phyloP scores from a whole-genome alignment of 148 eudicot species.

The Rhododendron vialii region DNA sequence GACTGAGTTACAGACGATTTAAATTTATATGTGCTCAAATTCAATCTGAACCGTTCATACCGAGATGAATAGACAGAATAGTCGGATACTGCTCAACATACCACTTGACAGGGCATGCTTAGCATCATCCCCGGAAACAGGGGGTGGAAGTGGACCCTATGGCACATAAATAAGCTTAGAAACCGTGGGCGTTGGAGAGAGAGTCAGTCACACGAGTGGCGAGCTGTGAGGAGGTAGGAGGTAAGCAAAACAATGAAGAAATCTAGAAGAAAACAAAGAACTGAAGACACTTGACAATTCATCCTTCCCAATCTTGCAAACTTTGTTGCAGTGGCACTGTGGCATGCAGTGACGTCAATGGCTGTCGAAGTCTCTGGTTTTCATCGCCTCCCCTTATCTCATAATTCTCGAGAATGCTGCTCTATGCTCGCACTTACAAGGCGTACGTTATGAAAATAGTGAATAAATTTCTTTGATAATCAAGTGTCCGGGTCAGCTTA shows the following conservation, averaged over 20 bases:
- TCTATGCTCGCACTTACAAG: too few relatives aligned
- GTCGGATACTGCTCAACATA: too few relatives aligned
- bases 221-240: neutral
- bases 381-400: neutral
- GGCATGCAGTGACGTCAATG: too few relatives aligned
- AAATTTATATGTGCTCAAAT: too few relatives aligned
- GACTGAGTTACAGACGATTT: rapidly evolving
- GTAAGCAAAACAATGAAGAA: neutral
- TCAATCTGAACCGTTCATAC: too few relatives aligned
- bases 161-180: neutral
- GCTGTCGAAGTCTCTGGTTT: neutral
- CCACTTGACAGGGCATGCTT: too few relatives aligned
- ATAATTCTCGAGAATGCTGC: too few relatives aligned
- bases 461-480: too few relatives aligned
- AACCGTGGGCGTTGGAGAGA: neutral
- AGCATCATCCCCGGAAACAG: neutral
- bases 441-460: too few relatives aligned
- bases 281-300: neutral
- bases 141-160: neutral
- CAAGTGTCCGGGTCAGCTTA: too few relatives aligned
- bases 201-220: neutral
- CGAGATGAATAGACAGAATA: too few relatives aligned
- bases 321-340: too few relatives aligned
- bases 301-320: neutral
- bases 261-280: neutral